Conservation (phyloP, 1,139 yeast genomes). For the Candida gigantensis region DNA sequence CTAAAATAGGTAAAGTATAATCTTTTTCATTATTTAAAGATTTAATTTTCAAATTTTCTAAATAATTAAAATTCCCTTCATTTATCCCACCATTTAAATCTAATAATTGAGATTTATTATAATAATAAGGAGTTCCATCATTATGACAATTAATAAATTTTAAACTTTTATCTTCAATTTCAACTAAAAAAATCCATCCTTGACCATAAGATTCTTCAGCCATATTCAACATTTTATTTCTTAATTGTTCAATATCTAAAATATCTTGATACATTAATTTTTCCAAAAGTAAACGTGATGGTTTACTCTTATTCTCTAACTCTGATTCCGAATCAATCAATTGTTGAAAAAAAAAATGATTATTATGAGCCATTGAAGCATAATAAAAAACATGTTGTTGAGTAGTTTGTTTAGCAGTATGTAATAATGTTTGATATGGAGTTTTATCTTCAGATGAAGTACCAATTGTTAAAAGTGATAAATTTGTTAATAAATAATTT, state of each 20-base stretch:
- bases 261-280: slow-evolving; percentile 41
- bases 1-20: slow-evolving; percentile 76
- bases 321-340: slow-evolving; percentile 42
- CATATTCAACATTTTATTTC: slow-evolving; percentile 50
- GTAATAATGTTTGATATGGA: slow-evolving; percentile 75
- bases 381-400: slow-evolving; percentile 75
- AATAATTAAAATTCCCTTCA: slow-evolving; percentile 49
- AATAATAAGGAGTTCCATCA: slow-evolving; percentile 89
- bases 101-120: slow-evolving; percentile 69
- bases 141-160: slow-evolving; percentile 67
- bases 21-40: slow-evolving; percentile 53
- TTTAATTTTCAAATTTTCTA: slow-evolving; percentile 48
- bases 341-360: slow-evolving; percentile 84
- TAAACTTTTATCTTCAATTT: slow-evolving; percentile 66
- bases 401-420: slow-evolving; percentile 69
- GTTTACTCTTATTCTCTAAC: slow-evolving; percentile 41
- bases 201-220: slow-evolving; percentile 63
- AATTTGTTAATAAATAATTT: slow-evolving; percentile 60
- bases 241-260: slow-evolving; percentile 52
- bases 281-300: slow-evolving; percentile 50
- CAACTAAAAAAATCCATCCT: slow-evolving; percentile 91
- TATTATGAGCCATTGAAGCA: slow-evolving; percentile 92
- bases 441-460: slow-evolving; percentile 77
- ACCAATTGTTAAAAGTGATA: slow-evolving; percentile 74
- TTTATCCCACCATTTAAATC: slow-evolving; percentile 77